Evolutionary conservation across 2,329 filamentous ascomycete species (phyloP), one percentile per base, ranked within the genome.

Genomic region (Trichoderma sp.): DNA sequence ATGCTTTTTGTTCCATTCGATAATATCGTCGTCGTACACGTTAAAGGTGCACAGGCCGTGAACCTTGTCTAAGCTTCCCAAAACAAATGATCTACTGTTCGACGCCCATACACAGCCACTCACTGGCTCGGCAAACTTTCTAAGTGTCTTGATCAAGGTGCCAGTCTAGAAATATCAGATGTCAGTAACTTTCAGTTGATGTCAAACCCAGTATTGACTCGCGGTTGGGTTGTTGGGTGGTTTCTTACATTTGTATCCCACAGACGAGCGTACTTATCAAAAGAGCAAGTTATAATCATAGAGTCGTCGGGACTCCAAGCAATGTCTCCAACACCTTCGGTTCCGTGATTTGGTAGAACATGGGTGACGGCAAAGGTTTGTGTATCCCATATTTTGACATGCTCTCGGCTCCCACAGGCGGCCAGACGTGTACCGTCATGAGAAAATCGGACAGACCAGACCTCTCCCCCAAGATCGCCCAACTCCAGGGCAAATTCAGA

Each of bases 281-380:
- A 87, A 18, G 90, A 92, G 79, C 95, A 98, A 18, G 92, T 95
- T 51, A 98, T 90, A 39, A 99, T 86, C 82, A 93, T 93, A 1
- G 88, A 87, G 81, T 97, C 93, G 80, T 99, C 94, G 6, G 95
- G 96, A 79, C 95, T 98, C 93, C 96, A 99, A 1, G 93, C 87
- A 4, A 97, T 83, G 77, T 95, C 94, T 24, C 92, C 91, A 14
- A 98, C 91, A 1, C 93, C 84, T 1, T 88, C 86, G 21, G 39
- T 32, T n/a, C 72, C 63, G 76, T 97, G 93, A 4, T 91, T 90
- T 5, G 84, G 83, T 11, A 97, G 83, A 60, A 81, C 86, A 71
- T 90, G 87, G 4, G 92, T 77, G 8, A 92, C 83, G 18, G 87
- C 83, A 78, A 95, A 97, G 0, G 88, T 88, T 2, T 84, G 84